Evolutionary conservation across 257 asterid species (phyloP), one percentile per base, ranked within the genome.

Genomic region (Petrea volubilis): DNA sequence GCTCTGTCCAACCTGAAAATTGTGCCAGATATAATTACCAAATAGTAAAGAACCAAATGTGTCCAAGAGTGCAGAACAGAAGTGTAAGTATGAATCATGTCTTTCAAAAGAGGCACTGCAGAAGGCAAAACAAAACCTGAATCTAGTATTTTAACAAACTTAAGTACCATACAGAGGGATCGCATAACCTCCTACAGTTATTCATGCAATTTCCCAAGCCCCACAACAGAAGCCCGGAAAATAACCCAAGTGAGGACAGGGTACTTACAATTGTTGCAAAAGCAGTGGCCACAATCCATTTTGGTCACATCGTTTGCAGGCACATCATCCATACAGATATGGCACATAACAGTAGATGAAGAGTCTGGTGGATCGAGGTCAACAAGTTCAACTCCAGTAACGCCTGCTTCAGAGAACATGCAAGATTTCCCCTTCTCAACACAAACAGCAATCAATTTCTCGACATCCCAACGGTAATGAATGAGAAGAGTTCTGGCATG

Each of bases 241-340:
- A 62, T 23, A 53, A 57, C 33, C 28, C 68, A 65, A 27, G 46
- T 64, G 59, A 49, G 67, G 36, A 72, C 55, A 69, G 36, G 77
- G 69, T 75, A 59, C 97, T 90, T 78, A 95, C 99, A 95, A 59
- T 38, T 78, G 82, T 88, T 88, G 91, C 99, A 95, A 79, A 95
- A 95, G 80, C 82, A 84, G 83, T 95, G 99, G 50, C 97, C 97
- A 71, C 98, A 95, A 70, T 88, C 99, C 99, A 92, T 90, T 76
- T 65, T 78, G 24, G 96, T 95, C 70, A 70, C 72, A 71, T 84
- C 84, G 55, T 77, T 79, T 60, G 82, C 85, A 5, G 82, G 86
- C 50, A 88, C 82, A 41, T 92, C 96, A 55, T 95, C 99, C 44
- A 87, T 87, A 74, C 99, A 95, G 65, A 95, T 80, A 71, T 73